Percentiles rank a stretch among this genome's conserved stretches.
Conservation (phyloP, 805 yeast species). For the Lipomyces kockii region DNA sequence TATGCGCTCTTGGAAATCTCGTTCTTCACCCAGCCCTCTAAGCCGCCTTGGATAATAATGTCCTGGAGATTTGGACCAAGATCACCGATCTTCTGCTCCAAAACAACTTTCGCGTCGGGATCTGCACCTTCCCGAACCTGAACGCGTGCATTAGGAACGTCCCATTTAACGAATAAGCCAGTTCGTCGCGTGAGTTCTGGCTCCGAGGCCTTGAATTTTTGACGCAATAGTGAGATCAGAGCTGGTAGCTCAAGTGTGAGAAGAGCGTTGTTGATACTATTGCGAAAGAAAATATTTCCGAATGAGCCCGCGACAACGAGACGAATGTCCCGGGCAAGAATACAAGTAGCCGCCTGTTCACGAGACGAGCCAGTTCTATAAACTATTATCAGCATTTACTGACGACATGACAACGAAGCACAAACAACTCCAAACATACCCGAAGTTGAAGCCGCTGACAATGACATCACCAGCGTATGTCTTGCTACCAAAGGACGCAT, state of each 20-base stretch:
- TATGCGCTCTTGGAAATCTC: constrained; percentile 42
- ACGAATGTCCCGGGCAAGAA: constrained; percentile 89
- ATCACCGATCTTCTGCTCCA: constrained; percentile 91
- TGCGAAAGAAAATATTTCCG: constrained; percentile 94
- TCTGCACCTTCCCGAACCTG: constrained; percentile 64
- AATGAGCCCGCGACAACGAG: constrained; percentile 96
- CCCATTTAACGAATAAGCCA: constrained; percentile 92
- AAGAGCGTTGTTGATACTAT: constrained; percentile 94
- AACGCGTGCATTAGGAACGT: constrained; percentile 82
- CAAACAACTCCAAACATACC: constrained; percentile 45
- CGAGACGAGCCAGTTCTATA: constrained; percentile 86
- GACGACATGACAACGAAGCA: background rate
- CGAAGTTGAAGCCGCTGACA: constrained; percentile 92
- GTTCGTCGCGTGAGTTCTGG: constrained; percentile 90
- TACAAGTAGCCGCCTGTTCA: constrained; percentile 99
- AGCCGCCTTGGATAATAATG: constrained; percentile 94
- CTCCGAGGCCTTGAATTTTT: constrained; percentile 56
- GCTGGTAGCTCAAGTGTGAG: constrained; percentile 92
- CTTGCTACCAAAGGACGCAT: constrained; percentile 80
- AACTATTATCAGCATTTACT: background rate
- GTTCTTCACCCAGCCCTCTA: constrained; percentile 95
- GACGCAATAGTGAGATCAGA: constrained; percentile 75
- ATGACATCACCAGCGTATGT: constrained; percentile 87
- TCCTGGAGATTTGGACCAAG: constrained; percentile 94
- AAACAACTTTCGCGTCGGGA: constrained; percentile 56